These are phyloP conservation scores for Cichorium intybus DNA, from an alignment of 140 eudicot species.

Conservation along the genomic window DNA sequence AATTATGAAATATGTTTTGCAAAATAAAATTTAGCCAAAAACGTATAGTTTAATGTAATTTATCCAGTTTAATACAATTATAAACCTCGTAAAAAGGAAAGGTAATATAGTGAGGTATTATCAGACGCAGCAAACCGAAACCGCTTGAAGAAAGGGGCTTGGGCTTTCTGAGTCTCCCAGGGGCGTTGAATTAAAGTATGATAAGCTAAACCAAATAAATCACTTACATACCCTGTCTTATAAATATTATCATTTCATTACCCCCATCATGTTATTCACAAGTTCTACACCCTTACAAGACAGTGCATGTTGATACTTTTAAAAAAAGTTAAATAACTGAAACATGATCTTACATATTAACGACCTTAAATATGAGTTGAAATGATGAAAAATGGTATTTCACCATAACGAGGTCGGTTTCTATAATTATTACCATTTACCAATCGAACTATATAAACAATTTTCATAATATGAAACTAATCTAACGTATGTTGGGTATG, in stretches of 20 bases:
- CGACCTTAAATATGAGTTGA: background rate
- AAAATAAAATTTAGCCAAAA: too few relatives aligned
- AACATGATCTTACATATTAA: background rate
- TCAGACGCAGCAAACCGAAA: constrained; percentile 8
- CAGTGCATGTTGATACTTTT: background rate
- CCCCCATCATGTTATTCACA: background rate
- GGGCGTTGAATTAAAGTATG: constrained; percentile 7
- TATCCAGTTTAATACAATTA: too few relatives aligned
- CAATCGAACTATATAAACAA: background rate
- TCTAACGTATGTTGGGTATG: background rate
- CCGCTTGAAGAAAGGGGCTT: constrained; percentile 15
- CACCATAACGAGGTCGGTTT: background rate
- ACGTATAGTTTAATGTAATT: too few relatives aligned
- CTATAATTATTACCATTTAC: background rate
- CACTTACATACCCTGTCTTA: constrained; percentile 2
- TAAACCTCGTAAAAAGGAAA: background rate
- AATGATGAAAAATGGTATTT: background rate
- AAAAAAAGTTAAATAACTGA: background rate
- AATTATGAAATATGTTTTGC: too few relatives aligned
- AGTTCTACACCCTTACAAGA: background rate
- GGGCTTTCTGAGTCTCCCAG: constrained; percentile 2
- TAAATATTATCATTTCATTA: background rate
- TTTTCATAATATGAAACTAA: background rate
- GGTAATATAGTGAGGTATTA: background rate
- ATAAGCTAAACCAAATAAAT: background rate